Percentiles rank a stretch among this genome's conserved stretches.
Evolutionary conservation across 176 grass and related monocot genomes (phyloP).

Genomic region (Puya raimondii): DNA sequence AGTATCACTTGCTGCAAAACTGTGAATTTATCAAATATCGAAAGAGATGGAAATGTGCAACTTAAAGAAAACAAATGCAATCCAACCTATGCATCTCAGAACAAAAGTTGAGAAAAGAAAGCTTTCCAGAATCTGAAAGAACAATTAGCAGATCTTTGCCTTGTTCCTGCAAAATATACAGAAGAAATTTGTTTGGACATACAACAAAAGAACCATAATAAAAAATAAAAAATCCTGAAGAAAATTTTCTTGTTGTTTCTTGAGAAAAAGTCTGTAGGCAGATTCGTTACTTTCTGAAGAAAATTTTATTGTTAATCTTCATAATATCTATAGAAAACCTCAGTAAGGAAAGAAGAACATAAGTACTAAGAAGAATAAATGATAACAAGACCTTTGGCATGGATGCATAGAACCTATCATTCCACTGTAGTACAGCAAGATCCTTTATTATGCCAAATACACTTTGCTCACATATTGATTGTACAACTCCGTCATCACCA

Average conservation of each 20-base stretch:
- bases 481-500: slow-evolving; percentile 68
- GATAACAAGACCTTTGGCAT: slow-evolving; percentile 38
- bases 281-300: background rate
- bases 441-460: slow-evolving; percentile 92
- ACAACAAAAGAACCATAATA: background rate
- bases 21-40: background rate
- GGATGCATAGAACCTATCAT: slow-evolving; percentile 26
- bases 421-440: slow-evolving; percentile 65
- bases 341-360: slow-evolving; percentile 1
- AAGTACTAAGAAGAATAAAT: background rate
- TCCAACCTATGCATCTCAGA: slow-evolving; percentile 87
- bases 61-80: slow-evolving; percentile 6
- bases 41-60: background rate
- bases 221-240: background rate
- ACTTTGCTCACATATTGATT: slow-evolving; percentile 82
- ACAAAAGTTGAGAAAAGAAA: slow-evolving; percentile 85
- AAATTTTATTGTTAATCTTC: slow-evolving; percentile 4
- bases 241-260: background rate
- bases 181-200: slow-evolving; percentile 13
- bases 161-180: slow-evolving; percentile 47
- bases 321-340: background rate
- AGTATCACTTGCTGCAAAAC: slow-evolving; percentile 7
- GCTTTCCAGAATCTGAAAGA: slow-evolving; percentile 95
- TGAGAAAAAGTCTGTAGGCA: too few relatives aligned
- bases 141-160: slow-evolving; percentile 80